phyloP scores from a whole-genome alignment of 2,329 filamentous ascomycete genomes.

The Penicillium vulpinum region DNA sequence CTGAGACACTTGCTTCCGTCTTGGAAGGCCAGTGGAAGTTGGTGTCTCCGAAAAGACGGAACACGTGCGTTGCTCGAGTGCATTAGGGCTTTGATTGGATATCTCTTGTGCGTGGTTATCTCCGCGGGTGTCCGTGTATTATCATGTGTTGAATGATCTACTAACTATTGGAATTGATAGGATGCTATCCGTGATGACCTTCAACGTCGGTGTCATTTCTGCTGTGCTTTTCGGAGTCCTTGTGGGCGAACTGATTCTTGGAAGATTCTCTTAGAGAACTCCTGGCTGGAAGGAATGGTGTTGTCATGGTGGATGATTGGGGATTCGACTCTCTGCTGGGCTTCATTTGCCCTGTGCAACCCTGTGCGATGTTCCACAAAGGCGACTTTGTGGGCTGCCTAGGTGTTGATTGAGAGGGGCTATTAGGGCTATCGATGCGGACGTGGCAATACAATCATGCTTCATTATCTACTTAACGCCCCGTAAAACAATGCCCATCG shows the following conservation, averaged over 20 bases:
- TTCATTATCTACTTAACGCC: not conserved
- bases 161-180: not conserved
- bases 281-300: not conserved
- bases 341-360: not conserved
- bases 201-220: slow-evolving; percentile 6
- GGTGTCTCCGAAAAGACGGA: slow-evolving; percentile 5
- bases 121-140: not conserved
- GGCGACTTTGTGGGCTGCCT: not conserved
- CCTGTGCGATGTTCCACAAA: too few species aligned
- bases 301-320: not conserved
- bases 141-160: too few species aligned
- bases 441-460: not conserved
- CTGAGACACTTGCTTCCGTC: not conserved
- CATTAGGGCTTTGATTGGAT: slow-evolving; percentile 5
- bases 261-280: slow-evolving; percentile 1
- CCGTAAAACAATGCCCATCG: not conserved
- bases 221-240: not conserved
- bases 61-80: not conserved
- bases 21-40: slow-evolving; percentile 4
- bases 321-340: not conserved
- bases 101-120: slow-evolving; percentile 4
- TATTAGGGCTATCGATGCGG: not conserved
- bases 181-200: slow-evolving; percentile 9
- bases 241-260: slow-evolving; percentile 4
- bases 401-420: not conserved